A percentile compares a stretch with the other conserved stretches of the same genome.
Conservation (phyloP, 1,284 basidiomycete genomes). For the Naganishia sp. region DNA sequence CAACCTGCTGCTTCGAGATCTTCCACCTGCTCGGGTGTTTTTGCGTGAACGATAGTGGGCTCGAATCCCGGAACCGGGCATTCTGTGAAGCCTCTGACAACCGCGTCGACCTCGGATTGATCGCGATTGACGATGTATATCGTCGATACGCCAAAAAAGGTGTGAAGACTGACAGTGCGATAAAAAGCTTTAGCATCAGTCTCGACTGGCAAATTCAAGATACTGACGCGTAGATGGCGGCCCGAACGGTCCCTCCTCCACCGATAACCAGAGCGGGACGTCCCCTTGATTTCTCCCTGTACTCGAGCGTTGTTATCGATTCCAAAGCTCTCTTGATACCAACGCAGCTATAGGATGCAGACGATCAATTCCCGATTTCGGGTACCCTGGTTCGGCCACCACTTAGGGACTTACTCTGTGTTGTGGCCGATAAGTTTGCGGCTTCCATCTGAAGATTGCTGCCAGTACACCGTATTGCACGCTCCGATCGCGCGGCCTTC, state of each 20-base stretch:
- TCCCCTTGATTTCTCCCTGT: slow-evolving; percentile 9
- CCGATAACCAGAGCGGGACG: slow-evolving; percentile 71
- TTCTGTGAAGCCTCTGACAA: slow-evolving; percentile 24
- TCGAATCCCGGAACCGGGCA: slow-evolving; percentile 22
- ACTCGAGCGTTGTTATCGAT: neutral
- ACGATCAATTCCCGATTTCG: neutral
- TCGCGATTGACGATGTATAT: slow-evolving; percentile 77
- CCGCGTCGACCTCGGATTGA: slow-evolving; percentile 26
- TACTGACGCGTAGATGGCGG: slow-evolving; percentile 71
- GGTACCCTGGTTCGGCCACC: neutral
- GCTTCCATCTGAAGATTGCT: slow-evolving; percentile 53
- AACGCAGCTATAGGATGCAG: slow-evolving; percentile 22
- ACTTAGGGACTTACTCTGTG: slow-evolving; percentile 69
- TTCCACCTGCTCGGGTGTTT: slow-evolving; percentile 5
- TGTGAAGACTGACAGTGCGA: slow-evolving; percentile 2
- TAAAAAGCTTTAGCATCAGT: neutral
- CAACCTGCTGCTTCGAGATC: slow-evolving; percentile 14
- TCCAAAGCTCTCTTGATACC: slow-evolving; percentile 17
- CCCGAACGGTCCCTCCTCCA: slow-evolving; percentile 82
- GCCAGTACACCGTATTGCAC: slow-evolving; percentile 78
- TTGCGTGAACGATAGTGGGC: slow-evolving; percentile 19
- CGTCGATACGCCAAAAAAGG: slow-evolving; percentile 55
- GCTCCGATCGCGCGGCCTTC: slow-evolving; percentile 78
- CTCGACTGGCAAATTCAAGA: neutral
- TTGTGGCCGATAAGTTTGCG: slow-evolving; percentile 75